Percentiles rank a stretch among this genome's conserved stretches.
phyloP scores from a whole-genome alignment of 495 filamentous ascomycete genomes.

The Penicillium alfredii region DNA sequence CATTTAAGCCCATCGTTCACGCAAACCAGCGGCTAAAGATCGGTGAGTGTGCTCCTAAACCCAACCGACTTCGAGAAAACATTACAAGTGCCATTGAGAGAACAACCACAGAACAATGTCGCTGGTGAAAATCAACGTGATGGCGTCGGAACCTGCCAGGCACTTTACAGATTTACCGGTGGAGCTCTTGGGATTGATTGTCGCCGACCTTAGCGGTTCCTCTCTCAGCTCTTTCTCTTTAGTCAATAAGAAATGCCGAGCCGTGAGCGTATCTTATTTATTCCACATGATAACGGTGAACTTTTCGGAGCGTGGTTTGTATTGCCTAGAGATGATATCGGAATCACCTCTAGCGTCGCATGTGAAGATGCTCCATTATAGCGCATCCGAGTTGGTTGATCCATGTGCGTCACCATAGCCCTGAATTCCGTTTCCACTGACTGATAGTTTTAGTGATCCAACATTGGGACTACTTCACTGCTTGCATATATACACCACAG shows the following conservation, averaged over 20 bases:
- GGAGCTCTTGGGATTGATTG: constrained; percentile 3
- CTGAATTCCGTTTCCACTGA: background rate
- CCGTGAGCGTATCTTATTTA: background rate
- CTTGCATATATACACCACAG: constrained; percentile 3
- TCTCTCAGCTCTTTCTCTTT: constrained; percentile 2
- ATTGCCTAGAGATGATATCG: background rate
- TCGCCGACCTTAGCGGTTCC: background rate
- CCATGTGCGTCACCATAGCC: background rate
- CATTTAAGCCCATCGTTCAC: background rate
- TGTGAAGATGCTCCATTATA: constrained; percentile 5
- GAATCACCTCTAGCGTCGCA: background rate
- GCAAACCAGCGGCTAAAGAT: too few relatives aligned
- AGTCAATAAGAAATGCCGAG: constrained; percentile 1
- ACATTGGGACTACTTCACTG: constrained; percentile 6
- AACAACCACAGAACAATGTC: background rate
- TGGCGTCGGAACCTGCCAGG: too few relatives aligned
- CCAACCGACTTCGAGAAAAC: too few relatives aligned
- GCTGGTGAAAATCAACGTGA: too few relatives aligned
- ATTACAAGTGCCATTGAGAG: background rate
- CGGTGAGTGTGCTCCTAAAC: too few relatives aligned
- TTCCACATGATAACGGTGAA: background rate
- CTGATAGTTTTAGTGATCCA: constrained; percentile 4
- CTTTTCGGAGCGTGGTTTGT: constrained; percentile 3
- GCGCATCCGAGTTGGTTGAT: constrained; percentile 5
- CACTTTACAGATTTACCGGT: constrained; percentile 1